phyloP scores from a whole-genome alignment of 441 rosid species.

The Euphorbia corollata region DNA sequence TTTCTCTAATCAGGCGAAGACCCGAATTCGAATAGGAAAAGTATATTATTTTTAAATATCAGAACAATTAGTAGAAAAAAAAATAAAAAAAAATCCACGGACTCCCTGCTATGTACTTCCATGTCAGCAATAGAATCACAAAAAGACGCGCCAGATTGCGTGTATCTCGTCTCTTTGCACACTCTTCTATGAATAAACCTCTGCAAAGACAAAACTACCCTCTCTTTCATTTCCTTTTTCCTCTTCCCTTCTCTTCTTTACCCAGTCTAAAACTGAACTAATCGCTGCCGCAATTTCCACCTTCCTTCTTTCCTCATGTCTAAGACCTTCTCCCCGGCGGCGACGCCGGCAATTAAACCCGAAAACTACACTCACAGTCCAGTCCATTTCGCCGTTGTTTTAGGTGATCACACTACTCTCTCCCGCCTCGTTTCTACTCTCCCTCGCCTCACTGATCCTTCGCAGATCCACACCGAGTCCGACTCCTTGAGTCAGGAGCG shows the following conservation, averaged over 20 bases:
- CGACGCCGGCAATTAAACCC: slow-evolving; percentile 39
- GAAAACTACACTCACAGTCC: slow-evolving; percentile 74
- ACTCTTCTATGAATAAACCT: not conserved
- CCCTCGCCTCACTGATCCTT: slow-evolving; percentile 60
- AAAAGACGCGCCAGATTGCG: slow-evolving; percentile 19
- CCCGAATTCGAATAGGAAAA: no score
- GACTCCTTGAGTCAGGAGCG: slow-evolving; percentile 55
- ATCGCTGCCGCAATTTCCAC: not conserved
- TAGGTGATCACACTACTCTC: slow-evolving; percentile 55
- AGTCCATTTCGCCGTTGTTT: slow-evolving; percentile 62
- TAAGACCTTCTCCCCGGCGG: slow-evolving; percentile 17
- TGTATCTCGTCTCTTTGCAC: slow-evolving; percentile 15
- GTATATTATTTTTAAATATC: no score
- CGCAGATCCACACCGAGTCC: slow-evolving; percentile 47
- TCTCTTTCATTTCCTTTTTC: not conserved
- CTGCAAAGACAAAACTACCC: not conserved
- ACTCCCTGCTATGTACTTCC: not conserved
- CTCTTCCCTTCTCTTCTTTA: not conserved
- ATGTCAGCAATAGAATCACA: slow-evolving; percentile 7
- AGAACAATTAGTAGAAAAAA: no score
- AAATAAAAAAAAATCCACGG: no score
- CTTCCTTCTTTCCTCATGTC: slow-evolving; percentile 11
- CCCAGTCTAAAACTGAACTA: not conserved
- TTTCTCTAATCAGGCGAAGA: no score
- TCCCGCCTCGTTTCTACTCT: slow-evolving; percentile 52